Conservation (phyloP, 345 rosid genomes). For the Conringia planisiliqua region DNA sequence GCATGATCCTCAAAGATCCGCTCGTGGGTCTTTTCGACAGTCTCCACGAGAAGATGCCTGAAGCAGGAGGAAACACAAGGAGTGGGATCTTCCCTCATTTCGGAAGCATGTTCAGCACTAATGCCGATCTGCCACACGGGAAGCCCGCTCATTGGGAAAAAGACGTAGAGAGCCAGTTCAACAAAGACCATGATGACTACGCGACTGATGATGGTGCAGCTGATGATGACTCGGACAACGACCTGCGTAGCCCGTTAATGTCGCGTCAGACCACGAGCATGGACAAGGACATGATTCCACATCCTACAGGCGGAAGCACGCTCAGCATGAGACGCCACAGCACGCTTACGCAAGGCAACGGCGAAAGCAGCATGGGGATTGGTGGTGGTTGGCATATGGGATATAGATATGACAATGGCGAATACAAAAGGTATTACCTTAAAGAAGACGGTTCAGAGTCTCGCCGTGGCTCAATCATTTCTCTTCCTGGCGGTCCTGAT, state of each 20-base stretch:
- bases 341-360: slow-evolving; percentile 62
- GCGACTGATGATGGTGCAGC: slow-evolving; percentile 45
- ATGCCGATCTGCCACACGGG: slow-evolving; percentile 45
- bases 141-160: slow-evolving; percentile 75
- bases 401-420: slow-evolving; percentile 79
- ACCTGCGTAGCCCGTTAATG: slow-evolving; percentile 79
- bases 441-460: slow-evolving; percentile 75
- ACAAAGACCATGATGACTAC: slow-evolving; percentile 65
- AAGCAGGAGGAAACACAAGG: slow-evolving; percentile 69
- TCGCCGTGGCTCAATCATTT: slow-evolving; percentile 71
- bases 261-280: slow-evolving; percentile 84
- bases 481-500: slow-evolving; percentile 65
- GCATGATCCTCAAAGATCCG: slow-evolving; percentile 76
- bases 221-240: slow-evolving; percentile 69
- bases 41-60: slow-evolving; percentile 86
- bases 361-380: slow-evolving; percentile 74
- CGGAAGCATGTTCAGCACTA: slow-evolving; percentile 91
- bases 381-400: slow-evolving; percentile 99
- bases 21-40: slow-evolving; percentile 87
- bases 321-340: slow-evolving; percentile 65
- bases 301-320: slow-evolving; percentile 57
- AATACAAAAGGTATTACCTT: slow-evolving; percentile 78
- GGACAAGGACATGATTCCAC: slow-evolving; percentile 70
- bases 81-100: slow-evolving; percentile 78
- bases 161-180: slow-evolving; percentile 58